These are phyloP conservation scores for Pneumocystis wakefieldiae DNA, from an alignment of 1,139 yeast genomes.

Conservation along the genomic window DNA sequence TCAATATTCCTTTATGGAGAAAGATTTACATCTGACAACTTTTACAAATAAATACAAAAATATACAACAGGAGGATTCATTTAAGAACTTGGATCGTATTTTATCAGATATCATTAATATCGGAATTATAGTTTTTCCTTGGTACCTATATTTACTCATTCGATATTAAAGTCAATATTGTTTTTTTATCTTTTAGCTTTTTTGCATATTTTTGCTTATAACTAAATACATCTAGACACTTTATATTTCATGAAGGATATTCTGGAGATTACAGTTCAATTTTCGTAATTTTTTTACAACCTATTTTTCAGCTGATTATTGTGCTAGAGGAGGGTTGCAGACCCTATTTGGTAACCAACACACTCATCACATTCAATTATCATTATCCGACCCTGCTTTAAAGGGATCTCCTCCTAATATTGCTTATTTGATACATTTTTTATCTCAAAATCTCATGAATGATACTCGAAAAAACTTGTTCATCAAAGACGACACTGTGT, in stretches of 20 bases:
- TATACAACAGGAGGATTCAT: neutral
- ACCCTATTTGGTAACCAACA: neutral
- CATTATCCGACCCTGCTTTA: neutral
- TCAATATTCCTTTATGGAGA: neutral
- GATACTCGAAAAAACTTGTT: constrained; percentile 1
- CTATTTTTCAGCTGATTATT: neutral
- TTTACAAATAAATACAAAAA: neutral
- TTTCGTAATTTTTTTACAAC: neutral
- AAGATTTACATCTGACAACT: neutral
- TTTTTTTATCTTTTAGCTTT: neutral
- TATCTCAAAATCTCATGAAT: constrained; percentile 18
- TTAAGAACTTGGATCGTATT: neutral
- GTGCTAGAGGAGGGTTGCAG: neutral
- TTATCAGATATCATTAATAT: neutral
- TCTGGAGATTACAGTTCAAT: neutral
- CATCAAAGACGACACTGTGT: constrained; percentile 4
- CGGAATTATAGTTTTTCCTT: neutral
- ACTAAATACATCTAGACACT: neutral
- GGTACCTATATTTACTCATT: neutral
- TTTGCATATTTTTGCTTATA: neutral
- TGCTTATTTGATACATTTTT: constrained; percentile 14
- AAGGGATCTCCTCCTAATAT: neutral
- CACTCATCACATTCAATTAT: neutral
- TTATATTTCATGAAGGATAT: neutral
- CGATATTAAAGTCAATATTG: neutral